These are phyloP conservation scores for Aspergillus intermedius DNA, from an alignment of 2,329 filamentous ascomycete genomes.

Conservation along the genomic window DNA sequence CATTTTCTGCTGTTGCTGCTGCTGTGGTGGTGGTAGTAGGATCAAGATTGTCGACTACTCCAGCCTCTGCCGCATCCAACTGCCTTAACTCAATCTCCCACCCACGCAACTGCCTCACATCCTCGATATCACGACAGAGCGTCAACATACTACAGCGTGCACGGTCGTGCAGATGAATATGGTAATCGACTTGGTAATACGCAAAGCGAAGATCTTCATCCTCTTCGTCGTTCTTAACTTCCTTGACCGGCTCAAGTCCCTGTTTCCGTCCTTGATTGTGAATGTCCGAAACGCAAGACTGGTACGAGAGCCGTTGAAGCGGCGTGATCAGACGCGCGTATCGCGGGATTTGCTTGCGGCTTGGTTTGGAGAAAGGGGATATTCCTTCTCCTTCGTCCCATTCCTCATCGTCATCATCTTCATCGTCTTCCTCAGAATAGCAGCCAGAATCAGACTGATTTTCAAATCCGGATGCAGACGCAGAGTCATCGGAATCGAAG, in stretches of 20 bases:
- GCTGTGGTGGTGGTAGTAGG: not conserved
- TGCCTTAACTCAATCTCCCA: constrained; percentile 18
- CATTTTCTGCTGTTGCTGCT: not conserved
- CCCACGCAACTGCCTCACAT: constrained; percentile 19
- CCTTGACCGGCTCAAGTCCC: too few species aligned
- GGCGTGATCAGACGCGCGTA: not conserved
- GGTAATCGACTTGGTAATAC: constrained; percentile 26
- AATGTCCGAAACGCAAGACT: not conserved
- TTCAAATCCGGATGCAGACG: too few species aligned
- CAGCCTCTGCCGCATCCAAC: not conserved
- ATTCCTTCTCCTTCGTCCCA: not conserved
- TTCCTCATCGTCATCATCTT: not conserved
- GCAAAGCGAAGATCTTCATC: constrained; percentile 12
- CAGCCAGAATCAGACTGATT: too few species aligned
- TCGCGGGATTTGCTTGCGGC: not conserved
- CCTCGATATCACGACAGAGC: constrained; percentile 23
- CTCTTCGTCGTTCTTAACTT: not conserved
- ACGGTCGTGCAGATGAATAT: constrained; percentile 27
- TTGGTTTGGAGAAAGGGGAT: not conserved
- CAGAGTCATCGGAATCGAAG: too few species aligned
- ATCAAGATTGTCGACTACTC: too few species aligned
- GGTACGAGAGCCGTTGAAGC: not conserved
- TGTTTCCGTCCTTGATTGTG: too few species aligned
- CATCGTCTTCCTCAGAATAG: not conserved
- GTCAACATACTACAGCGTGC: constrained; percentile 15